phyloP scores from a whole-genome alignment of 1,139 yeast genomes.

The Saccharomyces hybrid region DNA sequence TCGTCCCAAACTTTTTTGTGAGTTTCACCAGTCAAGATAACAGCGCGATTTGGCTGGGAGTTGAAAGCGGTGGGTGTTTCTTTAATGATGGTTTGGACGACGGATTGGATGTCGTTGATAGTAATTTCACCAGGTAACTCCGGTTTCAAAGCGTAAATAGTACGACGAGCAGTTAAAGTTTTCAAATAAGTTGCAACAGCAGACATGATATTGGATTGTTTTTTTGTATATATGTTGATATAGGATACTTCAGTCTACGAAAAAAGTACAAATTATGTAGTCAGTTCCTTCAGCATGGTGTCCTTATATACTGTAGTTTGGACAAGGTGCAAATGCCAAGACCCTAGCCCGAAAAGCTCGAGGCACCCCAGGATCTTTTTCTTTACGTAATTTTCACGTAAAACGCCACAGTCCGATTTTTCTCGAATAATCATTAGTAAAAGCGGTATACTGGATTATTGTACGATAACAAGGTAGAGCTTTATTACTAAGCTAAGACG shows the following conservation, averaged over 20 bases:
- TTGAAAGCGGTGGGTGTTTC: slow-evolving; percentile 43
- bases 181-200: slow-evolving; percentile 24
- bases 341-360: not conserved
- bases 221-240: not conserved
- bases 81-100: slow-evolving; percentile 35
- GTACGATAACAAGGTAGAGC: not conserved
- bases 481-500: not conserved
- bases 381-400: not conserved
- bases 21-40: slow-evolving; percentile 36
- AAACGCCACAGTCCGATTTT: not conserved
- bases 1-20: slow-evolving; percentile 39
- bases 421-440: not conserved
- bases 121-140: slow-evolving; percentile 35
- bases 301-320: not conserved
- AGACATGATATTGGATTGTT: slow-evolving; percentile 14
- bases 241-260: not conserved
- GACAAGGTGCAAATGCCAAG: not conserved
- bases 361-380: not conserved
- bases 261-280: not conserved
- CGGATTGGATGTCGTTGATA: slow-evolving; percentile 31
- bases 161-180: slow-evolving; percentile 34
- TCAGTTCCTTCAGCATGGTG: not conserved
- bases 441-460: not conserved
- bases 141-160: slow-evolving; percentile 36
- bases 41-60: slow-evolving; percentile 40